Base-by-base conservation (phyloP, 2,329 filamentous ascomycete species). In the Allantophomopsis cytisporea region DNA sequence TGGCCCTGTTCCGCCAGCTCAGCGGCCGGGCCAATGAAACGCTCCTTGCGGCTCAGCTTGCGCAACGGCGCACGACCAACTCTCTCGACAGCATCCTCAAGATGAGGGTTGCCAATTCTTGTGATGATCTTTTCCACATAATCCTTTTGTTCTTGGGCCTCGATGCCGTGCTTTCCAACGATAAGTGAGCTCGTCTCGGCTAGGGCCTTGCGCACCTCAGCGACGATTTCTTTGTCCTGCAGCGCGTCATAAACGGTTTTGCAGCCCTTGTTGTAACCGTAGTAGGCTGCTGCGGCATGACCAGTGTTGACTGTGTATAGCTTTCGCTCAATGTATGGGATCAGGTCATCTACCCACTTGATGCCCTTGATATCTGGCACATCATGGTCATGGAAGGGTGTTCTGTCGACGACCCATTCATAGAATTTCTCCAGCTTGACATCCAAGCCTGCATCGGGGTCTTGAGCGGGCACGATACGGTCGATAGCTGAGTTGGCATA, bases 401-500 rank as follows among this genome's bases (percentile, higher is more conserved):
- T 81, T 58, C 76, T 68, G 58, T 98, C 91, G 38, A 98, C 88
- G 31, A 91, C 89, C 91, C 91, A 98, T 68, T 98, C 91, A 66
- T 85, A 95, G 71, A 96, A 98, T 66, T 91, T 91, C 72, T 98
- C 91, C 36, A 98, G 87, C 54, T 81, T 88, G 49, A 98, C 91
- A 55, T 95, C 80, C 35, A 98, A 73, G 41, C 87, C 87, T 17
- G 80, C 75, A 52, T 84, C 66, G 38, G 76, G 65, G 44, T 86
- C 80, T 65, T 96, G 91, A 34, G 86, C 84, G 12, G 91, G 91
- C 17, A 96, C 91, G 58, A 98, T 98, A 45, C 91, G 85, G 69
- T 98, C 91, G 59, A 98, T 95, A 52, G 91, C 91, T 45, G 86
- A 94, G 69, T 98, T 98, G 65, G 89, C 89, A 59, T 93, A 96